phyloP scores from a whole-genome alignment of 805 yeast species.

The Saccharomycopsis schoenii region DNA sequence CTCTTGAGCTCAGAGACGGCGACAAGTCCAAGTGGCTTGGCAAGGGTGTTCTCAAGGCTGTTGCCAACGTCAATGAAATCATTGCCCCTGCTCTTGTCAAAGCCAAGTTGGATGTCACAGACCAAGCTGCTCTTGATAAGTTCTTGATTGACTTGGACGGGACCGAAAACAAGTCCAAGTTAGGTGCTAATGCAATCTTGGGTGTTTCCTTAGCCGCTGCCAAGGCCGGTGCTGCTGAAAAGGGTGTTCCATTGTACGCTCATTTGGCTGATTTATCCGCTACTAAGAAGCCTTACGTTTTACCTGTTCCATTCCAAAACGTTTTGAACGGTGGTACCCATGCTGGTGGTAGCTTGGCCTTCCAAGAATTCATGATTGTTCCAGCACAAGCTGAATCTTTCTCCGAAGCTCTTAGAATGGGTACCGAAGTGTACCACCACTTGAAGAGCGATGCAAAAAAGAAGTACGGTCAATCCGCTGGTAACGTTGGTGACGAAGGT shows the following conservation, averaged over 20 bases:
- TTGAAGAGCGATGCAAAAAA: constrained; percentile 88
- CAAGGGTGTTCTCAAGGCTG: constrained; percentile 97
- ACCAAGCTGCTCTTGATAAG: constrained; percentile 81
- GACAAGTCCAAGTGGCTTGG: constrained; percentile 98
- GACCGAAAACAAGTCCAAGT: constrained; percentile 92
- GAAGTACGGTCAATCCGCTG: constrained; percentile 96
- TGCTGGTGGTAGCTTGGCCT: constrained; percentile 98
- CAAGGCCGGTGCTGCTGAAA: constrained; percentile 97
- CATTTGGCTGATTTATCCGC: constrained; percentile 79
- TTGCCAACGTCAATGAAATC: constrained; percentile 86
- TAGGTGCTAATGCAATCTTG: constrained; percentile 97
- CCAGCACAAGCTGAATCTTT: constrained; percentile 86
- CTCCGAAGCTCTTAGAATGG: constrained; percentile 94
- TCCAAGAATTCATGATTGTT: constrained; percentile 99
- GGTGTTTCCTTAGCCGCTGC: constrained; percentile 98
- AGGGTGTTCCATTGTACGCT: constrained; percentile 84
- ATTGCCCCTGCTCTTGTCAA: constrained; percentile 89
- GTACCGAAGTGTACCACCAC: constrained; percentile 96
- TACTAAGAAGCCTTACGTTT: constrained; percentile 63
- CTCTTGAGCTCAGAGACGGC: constrained; percentile 95
- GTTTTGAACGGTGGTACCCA: constrained; percentile 99
- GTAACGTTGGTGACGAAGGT: constrained; percentile 99
- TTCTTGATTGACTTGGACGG: constrained; percentile 86
- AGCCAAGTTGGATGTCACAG: constrained; percentile 71
- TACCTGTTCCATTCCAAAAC: constrained; percentile 99